Evolutionary conservation across 306 rosid species (phyloP).

Genomic region (Vigna radiata): DNA sequence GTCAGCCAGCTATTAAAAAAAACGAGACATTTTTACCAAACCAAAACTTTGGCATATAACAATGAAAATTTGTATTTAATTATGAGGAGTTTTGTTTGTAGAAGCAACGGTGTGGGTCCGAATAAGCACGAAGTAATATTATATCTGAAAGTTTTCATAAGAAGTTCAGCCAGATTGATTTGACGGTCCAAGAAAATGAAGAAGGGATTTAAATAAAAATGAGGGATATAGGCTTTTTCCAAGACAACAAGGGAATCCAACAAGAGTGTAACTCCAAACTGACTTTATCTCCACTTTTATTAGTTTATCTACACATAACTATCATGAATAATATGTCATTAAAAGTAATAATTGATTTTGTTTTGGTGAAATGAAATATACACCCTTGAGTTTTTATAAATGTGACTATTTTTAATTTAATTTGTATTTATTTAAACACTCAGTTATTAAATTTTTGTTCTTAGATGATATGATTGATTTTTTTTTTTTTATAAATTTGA

Average conservation of each 20-base stretch:
- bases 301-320: not conserved
- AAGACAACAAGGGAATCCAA: conserved; percentile 11
- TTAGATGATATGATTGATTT: too few relatives aligned
- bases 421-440: too few relatives aligned
- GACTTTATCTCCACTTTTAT: not conserved
- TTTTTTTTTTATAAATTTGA: too few relatives aligned
- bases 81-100: not conserved
- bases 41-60: not conserved
- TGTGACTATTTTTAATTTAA: too few relatives aligned
- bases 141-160: conserved; percentile 23
- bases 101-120: conserved; percentile 24
- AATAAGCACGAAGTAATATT: conserved; percentile 21
- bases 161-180: conserved; percentile 41
- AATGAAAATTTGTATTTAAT: conserved; percentile 11
- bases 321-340: not conserved
- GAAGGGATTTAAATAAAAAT: not conserved
- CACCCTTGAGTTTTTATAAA: too few relatives aligned
- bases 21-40: not conserved
- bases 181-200: conserved; percentile 23
- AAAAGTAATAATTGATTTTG: too few relatives aligned
- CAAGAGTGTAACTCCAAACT: not conserved
- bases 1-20: conserved; percentile 41
- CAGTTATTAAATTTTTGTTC: too few relatives aligned
- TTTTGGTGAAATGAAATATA: too few relatives aligned
- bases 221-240: not conserved